A percentile compares a stretch with the other conserved stretches of the same genome.
These are phyloP conservation scores for Moesziomyces sp. DNA, from an alignment of 1,284 basidiomycete genomes.

Conservation along the genomic window DNA sequence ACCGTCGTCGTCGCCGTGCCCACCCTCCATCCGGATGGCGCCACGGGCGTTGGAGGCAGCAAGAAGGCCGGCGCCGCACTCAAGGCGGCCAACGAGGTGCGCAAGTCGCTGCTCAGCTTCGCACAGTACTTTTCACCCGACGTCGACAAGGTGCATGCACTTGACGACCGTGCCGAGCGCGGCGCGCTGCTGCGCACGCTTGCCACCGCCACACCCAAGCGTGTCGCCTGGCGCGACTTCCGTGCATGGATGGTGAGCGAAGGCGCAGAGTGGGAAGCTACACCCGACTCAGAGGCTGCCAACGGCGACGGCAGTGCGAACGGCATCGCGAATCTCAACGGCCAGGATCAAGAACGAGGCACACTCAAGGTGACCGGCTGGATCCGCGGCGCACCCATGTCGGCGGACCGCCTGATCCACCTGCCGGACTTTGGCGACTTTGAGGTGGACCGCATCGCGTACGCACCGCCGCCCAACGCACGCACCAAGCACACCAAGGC, in stretches of 20 bases:
- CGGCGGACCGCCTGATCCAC: constrained; percentile 87
- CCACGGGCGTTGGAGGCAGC: constrained; percentile 37
- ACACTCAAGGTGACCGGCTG: constrained; percentile 82
- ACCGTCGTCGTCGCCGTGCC: constrained; percentile 76
- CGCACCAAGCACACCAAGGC: constrained; percentile 34
- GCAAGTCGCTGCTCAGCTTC: constrained; percentile 70
- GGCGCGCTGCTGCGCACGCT: constrained; percentile 72
- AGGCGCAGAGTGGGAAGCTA: constrained; percentile 64
- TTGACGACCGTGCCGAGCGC: constrained; percentile 76
- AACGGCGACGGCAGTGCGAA: constrained; percentile 70
- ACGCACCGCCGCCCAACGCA: constrained; percentile 48
- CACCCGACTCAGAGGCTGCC: constrained; percentile 61
- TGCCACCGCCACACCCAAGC: constrained; percentile 67
- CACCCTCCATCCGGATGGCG: constrained; percentile 46
- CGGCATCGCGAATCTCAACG: constrained; percentile 51
- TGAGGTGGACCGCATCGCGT: constrained; percentile 78
- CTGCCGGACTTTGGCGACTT: constrained; percentile 90
- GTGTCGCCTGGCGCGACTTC: constrained; percentile 83
- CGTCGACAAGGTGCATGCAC: constrained; percentile 74
- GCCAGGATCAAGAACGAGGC: constrained; percentile 64
- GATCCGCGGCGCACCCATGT: constrained; percentile 81
- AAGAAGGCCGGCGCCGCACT: constrained; percentile 50
- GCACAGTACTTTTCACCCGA: constrained; percentile 92
- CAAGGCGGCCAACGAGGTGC: constrained; percentile 60
- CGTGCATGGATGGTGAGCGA: constrained; percentile 85